Percentiles rank a stretch among this genome's conserved stretches.
Conservation (phyloP, 2,329 filamentous ascomycete species). For the Xylaria multiplex region DNA sequence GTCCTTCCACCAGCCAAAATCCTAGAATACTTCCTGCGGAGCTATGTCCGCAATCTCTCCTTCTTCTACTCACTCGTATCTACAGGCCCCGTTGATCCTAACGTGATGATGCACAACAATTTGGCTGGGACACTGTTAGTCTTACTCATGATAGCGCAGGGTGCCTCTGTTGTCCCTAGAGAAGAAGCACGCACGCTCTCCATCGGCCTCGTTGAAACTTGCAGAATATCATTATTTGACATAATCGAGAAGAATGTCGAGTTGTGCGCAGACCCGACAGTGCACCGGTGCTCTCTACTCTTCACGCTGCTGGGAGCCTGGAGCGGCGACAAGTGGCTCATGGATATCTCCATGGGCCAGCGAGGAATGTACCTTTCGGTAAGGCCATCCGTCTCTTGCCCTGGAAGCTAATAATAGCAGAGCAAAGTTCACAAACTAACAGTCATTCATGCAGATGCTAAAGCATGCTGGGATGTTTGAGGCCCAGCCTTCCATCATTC, state of each 20-base stretch:
- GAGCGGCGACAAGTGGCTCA: slow-evolving; percentile 81
- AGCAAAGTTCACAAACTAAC: slow-evolving; percentile 19
- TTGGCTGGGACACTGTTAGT: slow-evolving; percentile 73
- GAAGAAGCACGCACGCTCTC: slow-evolving; percentile 73
- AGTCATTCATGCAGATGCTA: slow-evolving; percentile 63
- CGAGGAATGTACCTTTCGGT: slow-evolving; percentile 76
- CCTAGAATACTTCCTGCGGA: slow-evolving; percentile 73
- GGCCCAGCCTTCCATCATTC: slow-evolving; percentile 57
- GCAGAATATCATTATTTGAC: slow-evolving; percentile 76
- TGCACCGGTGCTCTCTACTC: slow-evolving; percentile 72
- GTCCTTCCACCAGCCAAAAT: slow-evolving; percentile 73
- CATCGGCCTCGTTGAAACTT: slow-evolving; percentile 74
- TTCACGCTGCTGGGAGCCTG: slow-evolving; percentile 76
- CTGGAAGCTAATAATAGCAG: neutral
- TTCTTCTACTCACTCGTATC: slow-evolving; percentile 73
- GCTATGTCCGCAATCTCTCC: slow-evolving; percentile 72
- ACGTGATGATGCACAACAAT: slow-evolving; percentile 73
- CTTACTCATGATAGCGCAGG: slow-evolving; percentile 77
- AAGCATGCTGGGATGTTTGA: slow-evolving; percentile 75
- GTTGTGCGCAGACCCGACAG: slow-evolving; percentile 71
- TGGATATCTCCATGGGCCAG: slow-evolving; percentile 80
- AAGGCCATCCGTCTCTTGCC: slow-evolving; percentile 40
- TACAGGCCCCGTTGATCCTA: slow-evolving; percentile 70
- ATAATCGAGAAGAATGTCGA: slow-evolving; percentile 77
- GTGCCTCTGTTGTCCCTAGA: slow-evolving; percentile 72